phyloP scores from a whole-genome alignment of 345 rosid genomes.

The Gossypium mustelinum region DNA sequence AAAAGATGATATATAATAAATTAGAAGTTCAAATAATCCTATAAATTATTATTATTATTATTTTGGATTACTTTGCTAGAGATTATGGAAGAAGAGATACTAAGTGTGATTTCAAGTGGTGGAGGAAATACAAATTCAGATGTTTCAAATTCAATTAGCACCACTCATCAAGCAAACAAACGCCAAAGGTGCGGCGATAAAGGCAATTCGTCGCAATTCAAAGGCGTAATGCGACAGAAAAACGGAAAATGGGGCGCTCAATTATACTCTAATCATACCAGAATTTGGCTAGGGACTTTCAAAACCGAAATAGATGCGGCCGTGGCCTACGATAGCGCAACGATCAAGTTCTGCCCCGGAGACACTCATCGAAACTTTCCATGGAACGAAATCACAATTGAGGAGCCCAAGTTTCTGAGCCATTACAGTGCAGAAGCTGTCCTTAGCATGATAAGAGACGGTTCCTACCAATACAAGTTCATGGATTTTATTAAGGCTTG shows the following conservation, averaged over 20 bases:
- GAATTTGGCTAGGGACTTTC: constrained; percentile 77
- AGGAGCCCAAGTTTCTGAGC: constrained; percentile 48
- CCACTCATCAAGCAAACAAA: constrained; percentile 23
- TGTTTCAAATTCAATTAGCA: constrained; percentile 37
- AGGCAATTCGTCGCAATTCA: constrained; percentile 29
- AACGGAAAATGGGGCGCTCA: constrained; percentile 74
- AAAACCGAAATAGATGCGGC: constrained; percentile 54
- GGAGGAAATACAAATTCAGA: constrained; percentile 15
- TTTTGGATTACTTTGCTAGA: constrained; percentile 4
- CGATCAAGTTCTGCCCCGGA: constrained; percentile 43
- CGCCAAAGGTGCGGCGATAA: constrained; percentile 16
- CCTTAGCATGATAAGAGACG: constrained; percentile 52
- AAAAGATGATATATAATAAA: no score
- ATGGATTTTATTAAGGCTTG: constrained; percentile 26
- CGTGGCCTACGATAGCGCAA: constrained; percentile 65
- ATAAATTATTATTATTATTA: not conserved
- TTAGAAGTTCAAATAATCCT: no score
- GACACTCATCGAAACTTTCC: constrained; percentile 45
- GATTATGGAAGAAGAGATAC: constrained; percentile 26
- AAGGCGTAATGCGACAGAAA: constrained; percentile 57
- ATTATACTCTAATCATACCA: constrained; percentile 43
- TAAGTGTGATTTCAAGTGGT: constrained; percentile 23
- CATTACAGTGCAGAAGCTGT: constrained; percentile 33
- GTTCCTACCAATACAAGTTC: constrained; percentile 41
- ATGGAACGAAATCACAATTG: constrained; percentile 18